A percentile compares a stretch with the other conserved stretches of the same genome.
Evolutionary conservation across 768 basidiomycete genomes (phyloP).

Genomic region (Pulveroboletus ravenelii): DNA sequence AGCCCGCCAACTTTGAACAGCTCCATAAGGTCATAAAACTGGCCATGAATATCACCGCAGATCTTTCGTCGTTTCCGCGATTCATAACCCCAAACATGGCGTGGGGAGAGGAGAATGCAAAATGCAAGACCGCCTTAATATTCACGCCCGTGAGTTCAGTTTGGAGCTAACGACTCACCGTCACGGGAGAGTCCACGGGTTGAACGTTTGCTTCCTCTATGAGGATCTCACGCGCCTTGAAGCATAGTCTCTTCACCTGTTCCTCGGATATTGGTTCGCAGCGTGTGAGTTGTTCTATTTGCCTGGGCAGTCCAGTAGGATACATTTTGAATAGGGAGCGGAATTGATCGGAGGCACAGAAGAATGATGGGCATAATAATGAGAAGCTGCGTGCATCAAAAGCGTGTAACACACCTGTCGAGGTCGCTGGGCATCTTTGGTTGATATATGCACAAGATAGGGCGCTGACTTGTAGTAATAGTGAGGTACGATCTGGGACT

Average conservation of each 20-base stretch:
- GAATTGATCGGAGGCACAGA: conserved; percentile 24
- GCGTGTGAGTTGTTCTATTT: conserved; percentile 89
- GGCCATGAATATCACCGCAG: conserved; percentile 95
- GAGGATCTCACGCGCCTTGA: conserved; percentile 93
- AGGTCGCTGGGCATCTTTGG: conserved; percentile 49
- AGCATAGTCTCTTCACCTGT: conserved; percentile 90
- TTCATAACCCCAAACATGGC: conserved; percentile 3
- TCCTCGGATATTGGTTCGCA: conserved; percentile 96
- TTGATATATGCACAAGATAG: conserved; percentile 21
- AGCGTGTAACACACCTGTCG: conserved; percentile 45
- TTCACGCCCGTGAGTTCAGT: conserved; percentile 1
- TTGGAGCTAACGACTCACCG: conserved; percentile 48
- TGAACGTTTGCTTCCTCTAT: conserved; percentile 99
- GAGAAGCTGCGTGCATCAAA: conserved; percentile 25
- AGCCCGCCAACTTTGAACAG: conserved; percentile 90
- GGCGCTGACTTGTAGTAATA: conserved; percentile 30
- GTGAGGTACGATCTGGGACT: conserved; percentile 19
- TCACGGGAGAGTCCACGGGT: conserved; percentile 92
- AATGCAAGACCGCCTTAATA: background rate
- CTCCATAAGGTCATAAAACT: conserved; percentile 96
- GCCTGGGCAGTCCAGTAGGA: conserved; percentile 44
- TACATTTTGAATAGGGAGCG: conserved; percentile 9
- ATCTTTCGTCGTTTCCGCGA: conserved; percentile 43
- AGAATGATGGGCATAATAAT: conserved; percentile 21
- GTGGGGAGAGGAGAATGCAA: background rate